Base-by-base conservation (phyloP, 148 eudicot species). In the Vaccinium darrowii region DNA sequence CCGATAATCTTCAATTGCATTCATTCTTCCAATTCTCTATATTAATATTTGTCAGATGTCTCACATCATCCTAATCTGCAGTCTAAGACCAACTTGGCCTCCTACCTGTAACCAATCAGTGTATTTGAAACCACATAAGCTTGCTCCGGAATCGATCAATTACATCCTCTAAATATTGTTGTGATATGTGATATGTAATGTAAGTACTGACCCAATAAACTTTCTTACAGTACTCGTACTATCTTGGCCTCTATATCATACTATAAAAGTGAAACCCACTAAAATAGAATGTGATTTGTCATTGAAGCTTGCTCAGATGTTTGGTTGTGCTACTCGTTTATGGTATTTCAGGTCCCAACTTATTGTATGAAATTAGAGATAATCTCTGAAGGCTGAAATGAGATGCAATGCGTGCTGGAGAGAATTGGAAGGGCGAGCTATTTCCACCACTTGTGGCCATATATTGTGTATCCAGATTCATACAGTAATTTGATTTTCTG, bases 351-450 rank as follows among this genome's bases (percentile, higher is more conserved):
- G 81, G 63, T 78, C 75, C 78, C 63, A 51, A 47, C 76, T 21
- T 77, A 54, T 85, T 75, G 79, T 36, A 11, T n/a, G 58, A 47
- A 75, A 19, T 75, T 43, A 84, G 84, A 72, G 21, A 53, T 63
- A 23, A 62, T 69, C 33, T 78, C 82, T 78, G 84, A 90, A 89
- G 81, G 81, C 85, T 88, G 86, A 90, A 87, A 96, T 96, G 99
- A 96, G 98, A 87, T 96, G 99, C 94, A 96, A 96, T 73, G 97
- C 97, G 11, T 96, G 99, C 91, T 94, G 99, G 99, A 91, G 95
- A 83, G 99, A 94, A 81, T 84, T 96, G 91, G 99, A 96, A 90
- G 99, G 98, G 60, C 92, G 92, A 79, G 99, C 98, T 81, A 86
- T 94, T 84, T 84, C 97, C 11, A 96, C 99, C 73, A 92, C 93